Evolutionary conservation across 352 stramenopile genomes (phyloP).

Genomic region (Phytophthora melonis): DNA sequence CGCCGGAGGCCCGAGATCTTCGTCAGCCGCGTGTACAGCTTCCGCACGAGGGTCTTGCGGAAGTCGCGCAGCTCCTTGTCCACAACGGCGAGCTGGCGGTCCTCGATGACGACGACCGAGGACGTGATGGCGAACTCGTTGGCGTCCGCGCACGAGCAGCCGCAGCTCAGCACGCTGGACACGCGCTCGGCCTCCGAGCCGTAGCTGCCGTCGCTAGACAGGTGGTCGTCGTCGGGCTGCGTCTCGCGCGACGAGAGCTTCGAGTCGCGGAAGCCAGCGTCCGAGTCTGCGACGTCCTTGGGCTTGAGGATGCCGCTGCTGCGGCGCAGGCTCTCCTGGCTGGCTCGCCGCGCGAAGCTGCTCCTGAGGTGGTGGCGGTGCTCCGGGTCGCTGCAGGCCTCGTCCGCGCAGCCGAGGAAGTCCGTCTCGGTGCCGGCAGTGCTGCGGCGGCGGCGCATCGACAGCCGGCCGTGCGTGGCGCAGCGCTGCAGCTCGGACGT

Average conservation of each 20-base stretch:
- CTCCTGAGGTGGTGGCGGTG: constrained; percentile 19
- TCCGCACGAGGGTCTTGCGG: constrained; percentile 68
- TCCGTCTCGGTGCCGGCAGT: constrained; percentile 45
- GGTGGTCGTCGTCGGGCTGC: constrained; percentile 48
- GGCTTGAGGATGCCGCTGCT: constrained; percentile 22
- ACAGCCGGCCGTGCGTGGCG: constrained; percentile 49
- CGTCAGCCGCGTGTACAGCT: constrained; percentile 60
- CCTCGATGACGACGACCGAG: constrained; percentile 64
- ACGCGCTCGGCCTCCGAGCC: constrained; percentile 43
- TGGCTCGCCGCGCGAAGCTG: constrained; percentile 10
- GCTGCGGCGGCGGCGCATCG: constrained; percentile 44
- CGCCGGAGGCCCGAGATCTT: constrained; percentile 53
- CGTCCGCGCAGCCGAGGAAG: constrained; percentile 24
- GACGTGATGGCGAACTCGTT: constrained; percentile 54
- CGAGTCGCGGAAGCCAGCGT: constrained; percentile 30
- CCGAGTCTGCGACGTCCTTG: constrained; percentile 22
- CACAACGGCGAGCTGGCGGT: constrained; percentile 73
- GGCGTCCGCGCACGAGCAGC: constrained; percentile 54
- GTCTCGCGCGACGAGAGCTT: constrained; percentile 47
- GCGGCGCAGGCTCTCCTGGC: constrained; percentile 27
- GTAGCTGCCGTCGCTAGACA: constrained; percentile 49
- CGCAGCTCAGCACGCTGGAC: constrained; percentile 54
- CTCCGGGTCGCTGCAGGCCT: constrained; percentile 18
- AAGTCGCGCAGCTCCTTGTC: constrained; percentile 72
- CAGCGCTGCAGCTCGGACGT: constrained; percentile 42